phyloP scores from a whole-genome alignment of 1,284 basidiomycete species.

The Phellopilus nigrolimitatus region DNA sequence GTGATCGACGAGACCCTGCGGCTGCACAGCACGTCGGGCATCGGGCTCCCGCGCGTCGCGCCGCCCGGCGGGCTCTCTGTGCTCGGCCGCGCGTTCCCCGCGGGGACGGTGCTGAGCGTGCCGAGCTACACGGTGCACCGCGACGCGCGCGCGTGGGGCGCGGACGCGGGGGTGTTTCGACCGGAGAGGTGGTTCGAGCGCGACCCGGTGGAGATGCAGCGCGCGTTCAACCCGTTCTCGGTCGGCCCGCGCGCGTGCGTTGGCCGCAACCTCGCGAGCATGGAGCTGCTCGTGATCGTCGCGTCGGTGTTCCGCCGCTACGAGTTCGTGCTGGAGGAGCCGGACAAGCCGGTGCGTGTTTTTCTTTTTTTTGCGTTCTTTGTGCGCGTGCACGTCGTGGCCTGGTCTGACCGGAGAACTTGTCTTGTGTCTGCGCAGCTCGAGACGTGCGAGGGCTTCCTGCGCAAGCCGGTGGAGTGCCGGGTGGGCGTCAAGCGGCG shows the following conservation, averaged over 20 bases:
- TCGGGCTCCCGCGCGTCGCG: slow-evolving; percentile 79
- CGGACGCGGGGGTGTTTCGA: slow-evolving; percentile 69
- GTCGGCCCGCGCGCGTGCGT: slow-evolving; percentile 67
- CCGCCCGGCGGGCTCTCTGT: slow-evolving; percentile 66
- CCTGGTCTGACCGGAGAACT: no score
- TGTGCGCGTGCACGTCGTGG: no score
- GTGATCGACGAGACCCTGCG: slow-evolving; percentile 83
- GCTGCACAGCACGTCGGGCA: slow-evolving; percentile 73
- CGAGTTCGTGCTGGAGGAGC: slow-evolving; percentile 59
- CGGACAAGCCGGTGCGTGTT: slow-evolving; percentile 48
- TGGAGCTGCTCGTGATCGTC: slow-evolving; percentile 73
- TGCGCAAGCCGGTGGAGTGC: slow-evolving; percentile 69
- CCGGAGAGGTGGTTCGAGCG: slow-evolving; percentile 81
- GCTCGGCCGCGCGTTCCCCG: slow-evolving; percentile 57
- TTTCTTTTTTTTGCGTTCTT: slow-evolving; percentile 2
- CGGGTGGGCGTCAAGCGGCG: slow-evolving; percentile 62
- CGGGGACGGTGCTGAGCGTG: slow-evolving; percentile 67
- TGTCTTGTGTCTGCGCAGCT: slow-evolving; percentile 38
- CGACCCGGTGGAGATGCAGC: slow-evolving; percentile 54
- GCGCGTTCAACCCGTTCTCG: slow-evolving; percentile 75
- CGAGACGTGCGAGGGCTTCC: slow-evolving; percentile 69
- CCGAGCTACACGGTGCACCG: slow-evolving; percentile 80
- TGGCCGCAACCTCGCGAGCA: slow-evolving; percentile 67
- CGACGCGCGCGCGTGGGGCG: slow-evolving; percentile 66
- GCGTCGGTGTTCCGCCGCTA: slow-evolving; percentile 69